Conservation (phyloP, 2,329 filamentous ascomycete species). For the Epichloe elymi region DNA sequence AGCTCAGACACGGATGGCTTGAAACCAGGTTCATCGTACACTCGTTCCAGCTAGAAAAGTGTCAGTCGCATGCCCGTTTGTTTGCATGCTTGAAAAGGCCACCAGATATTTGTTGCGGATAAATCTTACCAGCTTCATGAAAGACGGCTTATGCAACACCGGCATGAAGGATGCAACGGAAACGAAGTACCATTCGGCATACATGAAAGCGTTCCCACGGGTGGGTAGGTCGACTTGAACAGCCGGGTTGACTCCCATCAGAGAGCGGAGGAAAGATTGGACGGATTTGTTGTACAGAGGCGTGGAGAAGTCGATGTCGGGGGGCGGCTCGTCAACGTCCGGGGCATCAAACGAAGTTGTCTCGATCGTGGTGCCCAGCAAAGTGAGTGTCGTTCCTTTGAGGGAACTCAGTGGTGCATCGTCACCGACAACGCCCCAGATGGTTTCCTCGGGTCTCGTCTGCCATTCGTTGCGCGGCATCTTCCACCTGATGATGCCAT, state of each 20-base stretch:
- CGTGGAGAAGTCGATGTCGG: constrained; percentile 24
- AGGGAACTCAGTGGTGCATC: constrained; percentile 57
- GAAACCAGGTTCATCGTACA: constrained; percentile 58
- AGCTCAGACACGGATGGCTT: constrained; percentile 49
- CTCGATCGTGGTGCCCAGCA: constrained; percentile 70
- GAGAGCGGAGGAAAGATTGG: constrained; percentile 53
- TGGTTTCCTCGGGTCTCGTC: constrained; percentile 43
- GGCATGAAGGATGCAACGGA: constrained; percentile 61
- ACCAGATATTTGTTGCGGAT: too few species aligned
- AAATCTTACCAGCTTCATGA: constrained; percentile 49
- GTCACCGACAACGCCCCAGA: constrained; percentile 51
- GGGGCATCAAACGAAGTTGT: constrained; percentile 56
- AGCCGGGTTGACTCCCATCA: constrained; percentile 45
- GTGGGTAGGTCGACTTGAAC: constrained; percentile 48
- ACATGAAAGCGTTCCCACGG: constrained; percentile 51
- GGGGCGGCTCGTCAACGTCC: constrained; percentile 46
- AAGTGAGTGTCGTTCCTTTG: constrained; percentile 61
- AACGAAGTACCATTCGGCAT: constrained; percentile 63
- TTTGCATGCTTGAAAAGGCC: neutral
- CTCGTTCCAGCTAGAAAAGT: constrained; percentile 37
- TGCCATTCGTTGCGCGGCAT: constrained; percentile 23
- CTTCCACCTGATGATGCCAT: constrained; percentile 11
- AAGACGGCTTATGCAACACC: constrained; percentile 62
- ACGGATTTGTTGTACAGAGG: constrained; percentile 59
- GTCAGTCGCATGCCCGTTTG: neutral